These are phyloP conservation scores for Vitis hybrid DNA, from an alignment of 177 flowering plant genomes.

Conservation along the genomic window DNA sequence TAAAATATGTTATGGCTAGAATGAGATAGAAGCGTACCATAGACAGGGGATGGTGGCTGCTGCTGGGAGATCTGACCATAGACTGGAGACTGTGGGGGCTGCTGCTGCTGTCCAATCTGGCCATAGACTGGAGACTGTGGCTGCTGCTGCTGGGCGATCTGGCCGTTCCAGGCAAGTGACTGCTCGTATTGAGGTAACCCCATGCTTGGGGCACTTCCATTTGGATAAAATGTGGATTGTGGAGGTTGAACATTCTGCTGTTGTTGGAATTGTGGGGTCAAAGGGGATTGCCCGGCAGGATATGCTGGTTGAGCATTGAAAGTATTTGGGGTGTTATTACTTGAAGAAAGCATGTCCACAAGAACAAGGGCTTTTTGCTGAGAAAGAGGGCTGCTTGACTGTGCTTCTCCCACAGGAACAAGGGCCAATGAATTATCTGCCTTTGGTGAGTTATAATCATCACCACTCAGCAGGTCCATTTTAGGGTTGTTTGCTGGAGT, in stretches of 20 bases:
- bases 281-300: slow-evolving; percentile 20
- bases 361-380: slow-evolving; percentile 74
- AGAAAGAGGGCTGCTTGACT: slow-evolving; percentile 48
- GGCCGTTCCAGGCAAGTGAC: slow-evolving; percentile 55
- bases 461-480: slow-evolving; percentile 90
- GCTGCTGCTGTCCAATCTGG: no score
- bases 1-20: not conserved
- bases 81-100: no score
- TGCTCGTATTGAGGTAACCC: slow-evolving; percentile 50
- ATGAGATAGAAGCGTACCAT: slow-evolving; percentile 31
- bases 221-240: slow-evolving; percentile 42
- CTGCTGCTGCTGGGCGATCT: slow-evolving; percentile 47
- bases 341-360: slow-evolving; percentile 62
- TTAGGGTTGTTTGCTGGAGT: slow-evolving; percentile 46
- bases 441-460: slow-evolving; percentile 65
- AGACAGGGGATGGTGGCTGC: slow-evolving; percentile 44
- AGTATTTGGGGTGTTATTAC: slow-evolving; percentile 33
- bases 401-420: slow-evolving; percentile 73
- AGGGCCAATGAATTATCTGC: slow-evolving; percentile 68
- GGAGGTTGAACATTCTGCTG: slow-evolving; percentile 48
- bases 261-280: slow-evolving; percentile 49
- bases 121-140: slow-evolving; percentile 39
- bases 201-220: slow-evolving; percentile 53
- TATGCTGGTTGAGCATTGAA: slow-evolving; percentile 28
- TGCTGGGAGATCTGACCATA: slow-evolving; percentile 12